phyloP scores from a whole-genome alignment of 495 filamentous ascomycete species.

The Penicillium angulare region DNA sequence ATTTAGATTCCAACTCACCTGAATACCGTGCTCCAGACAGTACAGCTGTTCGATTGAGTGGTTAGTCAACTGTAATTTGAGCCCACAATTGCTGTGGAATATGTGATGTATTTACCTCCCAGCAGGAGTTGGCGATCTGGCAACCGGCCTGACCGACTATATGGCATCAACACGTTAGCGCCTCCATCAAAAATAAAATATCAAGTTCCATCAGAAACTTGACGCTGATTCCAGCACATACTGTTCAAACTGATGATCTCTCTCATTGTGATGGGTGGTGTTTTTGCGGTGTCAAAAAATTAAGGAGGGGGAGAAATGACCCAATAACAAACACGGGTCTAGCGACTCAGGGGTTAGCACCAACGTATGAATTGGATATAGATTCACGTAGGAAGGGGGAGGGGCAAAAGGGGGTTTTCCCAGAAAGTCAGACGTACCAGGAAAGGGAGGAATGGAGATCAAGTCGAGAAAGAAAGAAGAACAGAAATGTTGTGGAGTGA shows the following conservation, averaged over 20 bases:
- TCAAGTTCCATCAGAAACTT: not conserved
- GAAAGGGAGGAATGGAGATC: conserved; percentile 32
- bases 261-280: conserved; percentile 72
- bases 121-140: conserved; percentile 99
- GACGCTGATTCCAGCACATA: conserved; percentile 44
- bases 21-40: conserved; percentile 99
- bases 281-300: conserved; percentile 35
- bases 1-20: conserved; percentile 60
- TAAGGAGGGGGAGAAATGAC: conserved; percentile 31
- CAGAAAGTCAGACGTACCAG: conserved; percentile 20
- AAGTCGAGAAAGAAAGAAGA: conserved; percentile 20
- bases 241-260: conserved; percentile 99
- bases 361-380: not conserved
- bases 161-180: conserved; percentile 20
- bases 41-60: conserved; percentile 67
- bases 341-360: conserved; percentile 27
- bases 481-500: conserved; percentile 32
- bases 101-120: conserved; percentile 70
- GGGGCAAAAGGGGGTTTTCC: conserved; percentile 16
- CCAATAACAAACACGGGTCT: conserved; percentile 35
- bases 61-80: conserved; percentile 25
- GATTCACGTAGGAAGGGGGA: conserved; percentile 16
- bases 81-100: conserved; percentile 12
- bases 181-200: not conserved
- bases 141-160: conserved; percentile 99